A percentile compares a stretch with the other conserved stretches of the same genome.
phyloP scores from a whole-genome alignment of 75 land plant genomes.

The Picea sitchensis region DNA sequence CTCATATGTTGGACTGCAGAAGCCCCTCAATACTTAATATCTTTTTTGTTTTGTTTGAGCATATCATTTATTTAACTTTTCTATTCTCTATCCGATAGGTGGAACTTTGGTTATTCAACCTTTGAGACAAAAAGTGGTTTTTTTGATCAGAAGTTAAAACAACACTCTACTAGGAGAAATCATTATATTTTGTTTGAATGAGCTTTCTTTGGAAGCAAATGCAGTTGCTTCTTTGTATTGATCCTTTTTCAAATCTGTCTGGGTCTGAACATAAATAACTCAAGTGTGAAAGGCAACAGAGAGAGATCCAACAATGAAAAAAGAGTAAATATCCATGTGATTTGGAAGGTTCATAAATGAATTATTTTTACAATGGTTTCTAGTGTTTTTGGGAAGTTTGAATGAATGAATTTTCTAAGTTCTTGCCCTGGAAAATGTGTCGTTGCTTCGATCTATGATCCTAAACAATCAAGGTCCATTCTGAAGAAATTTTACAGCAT shows the following conservation, averaged over 20 bases:
- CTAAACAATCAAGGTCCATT: too few relatives aligned
- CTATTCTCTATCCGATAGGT: too few relatives aligned
- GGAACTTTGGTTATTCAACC: too few relatives aligned
- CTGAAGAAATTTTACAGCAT: too few relatives aligned
- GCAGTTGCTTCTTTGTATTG: not conserved
- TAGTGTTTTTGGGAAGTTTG: not conserved
- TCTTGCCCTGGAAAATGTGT: not conserved
- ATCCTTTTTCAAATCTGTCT: not conserved
- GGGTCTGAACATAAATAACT: not conserved
- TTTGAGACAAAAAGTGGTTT: too few relatives aligned
- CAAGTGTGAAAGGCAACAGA: not conserved
- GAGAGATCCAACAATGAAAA: not conserved
- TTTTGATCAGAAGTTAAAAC: too few relatives aligned
- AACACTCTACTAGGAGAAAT: too few relatives aligned
- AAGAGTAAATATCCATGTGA: not conserved
- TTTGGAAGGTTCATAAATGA: not conserved
- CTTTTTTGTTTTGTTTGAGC: slow-evolving; percentile 11
- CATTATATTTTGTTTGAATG: too few relatives aligned
- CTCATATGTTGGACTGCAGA: too few relatives aligned
- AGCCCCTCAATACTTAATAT: not conserved
- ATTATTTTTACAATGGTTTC: not conserved
- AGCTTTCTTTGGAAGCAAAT: too few relatives aligned
- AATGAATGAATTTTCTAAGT: not conserved
- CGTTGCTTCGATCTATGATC: not conserved
- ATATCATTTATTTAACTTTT: too few relatives aligned